Base-by-base conservation (phyloP, 2,329 filamentous ascomycete species). In the Thielaviopsis punctulata region DNA sequence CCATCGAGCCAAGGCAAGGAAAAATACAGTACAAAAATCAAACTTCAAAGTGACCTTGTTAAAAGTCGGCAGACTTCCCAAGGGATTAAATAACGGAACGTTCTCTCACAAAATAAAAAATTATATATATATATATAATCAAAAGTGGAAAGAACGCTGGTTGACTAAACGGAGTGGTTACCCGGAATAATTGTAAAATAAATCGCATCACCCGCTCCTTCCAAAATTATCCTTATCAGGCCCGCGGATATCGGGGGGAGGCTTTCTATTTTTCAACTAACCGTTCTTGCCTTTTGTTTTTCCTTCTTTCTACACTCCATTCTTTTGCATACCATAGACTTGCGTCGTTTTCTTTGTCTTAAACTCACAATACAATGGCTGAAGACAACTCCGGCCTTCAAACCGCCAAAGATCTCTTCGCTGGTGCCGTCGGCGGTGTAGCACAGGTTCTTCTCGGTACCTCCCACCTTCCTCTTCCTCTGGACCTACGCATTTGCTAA, bases 371-470 rank as follows among this genome's bases (percentile, higher is more conserved):
- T 39, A 48, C 25, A 49, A 56, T 56, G 53, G 49, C 47, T 22
- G 48, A 51, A 25, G 51, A 47, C 30, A 55, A 61, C 56, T 64
- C 66, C 52, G 68, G 66, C 22, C 58, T 73, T 59, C 78, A 82
- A 63, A 84, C 84, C 48, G 71, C 81, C 61, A 98, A 96, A 73
- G 92, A 98, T 68, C 72, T 98, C 55, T 84, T 90, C 63, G 79
- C 92, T 10, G 92, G 92, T 36, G 92, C 92, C 55, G 84, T 83
- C 7, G 92, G 92, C 57, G 92, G 92, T 60, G 75, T 96, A 60
- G 90, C 92, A 18, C 92, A 98, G 68, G 92, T 98, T 44, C 70
- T 98, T 57, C 76, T 96, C 58, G 90, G 89, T 95, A 70, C 68
- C 79, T 74, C 52, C 43, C n/a, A 41, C 46, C 51, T 45, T 21